Evolutionary conservation across 768 basidiomycete genomes (phyloP), one percentile per base, ranked within the genome.

Genomic region (Harrya chromipes): DNA sequence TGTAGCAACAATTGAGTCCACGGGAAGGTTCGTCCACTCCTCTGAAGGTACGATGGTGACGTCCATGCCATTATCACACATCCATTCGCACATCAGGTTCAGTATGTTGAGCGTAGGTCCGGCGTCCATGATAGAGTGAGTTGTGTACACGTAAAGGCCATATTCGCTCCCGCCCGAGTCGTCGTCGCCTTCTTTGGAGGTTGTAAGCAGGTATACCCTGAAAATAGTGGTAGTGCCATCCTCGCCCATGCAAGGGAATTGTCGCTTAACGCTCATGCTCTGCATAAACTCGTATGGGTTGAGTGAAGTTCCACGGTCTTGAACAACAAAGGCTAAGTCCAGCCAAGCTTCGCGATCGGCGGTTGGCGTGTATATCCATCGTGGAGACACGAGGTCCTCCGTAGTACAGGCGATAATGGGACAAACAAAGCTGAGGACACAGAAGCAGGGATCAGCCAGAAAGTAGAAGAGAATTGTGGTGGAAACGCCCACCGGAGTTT

Each of bases 21-120:
- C 51, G 1, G 65, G 64, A 13, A 64, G 59, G 39, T 64, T 56
- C 19, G 49, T 58, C 62, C 62, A 62, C 31, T 66, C 63, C 24
- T 61, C 49, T 12, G 26, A 54, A 31, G 43, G 53, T 2, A 52
- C 41, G 11, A 62, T 43, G 11, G 1, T 33, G 29, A 62, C 34
- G 9, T 52, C 48, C 46, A 62, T 52, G 0, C 56, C 56, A 2
- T 45, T 41, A 4, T 27, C 46, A 16, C 59, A 58, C 1, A 61
- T 61, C 59, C 64, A 63, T 47, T 48, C 53, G 19, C 47, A 57
- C 61, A 55, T 55, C 5, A 59, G 31, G 47, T 57, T 55, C 17
- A 66, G 44, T 12, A 52, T 56, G 17, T 57, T 52, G n/a, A 64
- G 31, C 10, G 49, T 45, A n/a, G 65, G 63, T 7, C 57, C 56